These are phyloP conservation scores for Hypoxylon sp. DNA, from an alignment of 2,329 filamentous ascomycete species.

Conservation along the genomic window DNA sequence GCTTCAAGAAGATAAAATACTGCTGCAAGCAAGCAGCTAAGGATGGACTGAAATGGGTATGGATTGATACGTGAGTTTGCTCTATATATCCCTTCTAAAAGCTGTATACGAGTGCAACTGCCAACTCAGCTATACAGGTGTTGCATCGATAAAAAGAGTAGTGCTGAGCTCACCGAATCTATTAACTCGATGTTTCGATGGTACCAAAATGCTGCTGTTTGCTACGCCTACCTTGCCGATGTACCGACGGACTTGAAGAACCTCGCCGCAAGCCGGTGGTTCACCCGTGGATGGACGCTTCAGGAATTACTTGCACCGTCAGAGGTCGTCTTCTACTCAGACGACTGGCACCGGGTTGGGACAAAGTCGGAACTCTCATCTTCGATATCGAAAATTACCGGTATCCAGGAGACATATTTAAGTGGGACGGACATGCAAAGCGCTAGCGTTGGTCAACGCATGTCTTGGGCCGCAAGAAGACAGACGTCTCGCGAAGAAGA, in stretches of 20 bases:
- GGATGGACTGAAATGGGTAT: slow-evolving; percentile 47
- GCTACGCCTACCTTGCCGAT: slow-evolving; percentile 49
- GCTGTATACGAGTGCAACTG: background rate
- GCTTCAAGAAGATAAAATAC: slow-evolving; percentile 45
- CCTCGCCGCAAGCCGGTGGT: slow-evolving; percentile 32
- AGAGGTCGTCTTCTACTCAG: slow-evolving; percentile 46
- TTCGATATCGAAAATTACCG: slow-evolving; percentile 41
- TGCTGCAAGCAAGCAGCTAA: slow-evolving; percentile 40
- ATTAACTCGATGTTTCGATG: slow-evolving; percentile 50
- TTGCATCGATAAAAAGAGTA: slow-evolving; percentile 51
- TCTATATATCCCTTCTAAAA: background rate
- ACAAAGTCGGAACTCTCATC: slow-evolving; percentile 44
- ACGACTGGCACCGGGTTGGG: slow-evolving; percentile 42
- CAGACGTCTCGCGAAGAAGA: slow-evolving; percentile 49
- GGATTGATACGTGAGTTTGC: slow-evolving; percentile 47
- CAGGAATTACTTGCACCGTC: slow-evolving; percentile 49
- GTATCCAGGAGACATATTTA: slow-evolving; percentile 43
- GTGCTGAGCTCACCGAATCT: slow-evolving; percentile 50
- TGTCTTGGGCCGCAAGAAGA: slow-evolving; percentile 51
- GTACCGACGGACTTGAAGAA: slow-evolving; percentile 23
- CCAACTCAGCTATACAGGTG: slow-evolving; percentile 35
- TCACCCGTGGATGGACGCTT: slow-evolving; percentile 45
- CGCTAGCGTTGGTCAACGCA: slow-evolving; percentile 47
- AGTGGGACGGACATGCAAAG: slow-evolving; percentile 22
- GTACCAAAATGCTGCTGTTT: slow-evolving; percentile 45